Evolutionary conservation across 75 land plant genomes (phyloP).

Genomic region (Adiantum capillusveneris): DNA sequence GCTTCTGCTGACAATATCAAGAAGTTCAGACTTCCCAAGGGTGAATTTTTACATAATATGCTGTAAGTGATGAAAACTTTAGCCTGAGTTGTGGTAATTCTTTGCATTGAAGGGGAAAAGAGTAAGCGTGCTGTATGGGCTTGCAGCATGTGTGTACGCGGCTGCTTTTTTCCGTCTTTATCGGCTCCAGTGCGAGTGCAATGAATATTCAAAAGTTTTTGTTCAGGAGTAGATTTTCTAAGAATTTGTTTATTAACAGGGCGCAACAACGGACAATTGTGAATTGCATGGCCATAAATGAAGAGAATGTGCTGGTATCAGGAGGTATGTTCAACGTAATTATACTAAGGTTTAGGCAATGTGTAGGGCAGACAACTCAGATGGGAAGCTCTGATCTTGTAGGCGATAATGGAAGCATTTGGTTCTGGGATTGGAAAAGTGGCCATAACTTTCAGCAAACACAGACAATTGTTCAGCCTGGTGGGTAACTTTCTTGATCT

Average conservation of each 20-base stretch:
- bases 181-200: no score
- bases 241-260: slow-evolving; percentile 21
- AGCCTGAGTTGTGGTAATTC: no score
- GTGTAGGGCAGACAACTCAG: no score
- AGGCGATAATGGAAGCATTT: slow-evolving; percentile 99
- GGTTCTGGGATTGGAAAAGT: slow-evolving; percentile 99
- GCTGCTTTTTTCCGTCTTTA: no score
- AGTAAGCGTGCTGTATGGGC: no score
- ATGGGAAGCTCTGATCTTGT: no score
- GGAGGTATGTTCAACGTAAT: slow-evolving; percentile 89
- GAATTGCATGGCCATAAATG: slow-evolving; percentile 93
- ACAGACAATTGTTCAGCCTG: slow-evolving; percentile 97
- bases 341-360: no score
- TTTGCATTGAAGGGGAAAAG: no score
- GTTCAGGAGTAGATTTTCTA: no score
- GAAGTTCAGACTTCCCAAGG: slow-evolving; percentile 88
- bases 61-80: no score
- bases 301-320: slow-evolving; percentile 86
- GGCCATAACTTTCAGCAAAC: slow-evolving; percentile 97
- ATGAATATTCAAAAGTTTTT: no score
- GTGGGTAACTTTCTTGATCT: slow-evolving; percentile 26
- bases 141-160: no score
- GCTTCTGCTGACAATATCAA: slow-evolving; percentile 99
- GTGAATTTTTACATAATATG: slow-evolving; percentile 98
- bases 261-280: slow-evolving; percentile 97